Percentiles rank a stretch among this genome's conserved stretches.
Conservation (phyloP, 306 rosid genomes). For the Cucumis sativus region DNA sequence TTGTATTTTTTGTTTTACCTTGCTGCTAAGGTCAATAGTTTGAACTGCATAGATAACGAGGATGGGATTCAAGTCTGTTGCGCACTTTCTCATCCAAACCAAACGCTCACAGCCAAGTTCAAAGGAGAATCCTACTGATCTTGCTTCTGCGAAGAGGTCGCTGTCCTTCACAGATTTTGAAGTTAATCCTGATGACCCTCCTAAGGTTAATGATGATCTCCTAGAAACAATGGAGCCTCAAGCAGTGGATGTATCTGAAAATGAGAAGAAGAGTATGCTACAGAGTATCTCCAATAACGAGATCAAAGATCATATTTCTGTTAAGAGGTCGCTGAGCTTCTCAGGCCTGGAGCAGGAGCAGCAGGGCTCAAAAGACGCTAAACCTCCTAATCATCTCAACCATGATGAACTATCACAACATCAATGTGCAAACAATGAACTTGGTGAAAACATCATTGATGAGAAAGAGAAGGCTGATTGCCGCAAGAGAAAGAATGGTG, state of each 20-base stretch:
- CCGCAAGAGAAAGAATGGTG: neutral
- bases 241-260: constrained; percentile 12
- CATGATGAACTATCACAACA: neutral
- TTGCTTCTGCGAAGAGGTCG: constrained; percentile 52
- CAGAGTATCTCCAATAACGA: constrained; percentile 3
- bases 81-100: constrained; percentile 88
- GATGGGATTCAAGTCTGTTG: constrained; percentile 82
- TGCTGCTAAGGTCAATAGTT: constrained; percentile 3
- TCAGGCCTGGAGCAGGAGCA: constrained; percentile 17
- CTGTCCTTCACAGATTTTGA: constrained; percentile 33
- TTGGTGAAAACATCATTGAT: neutral
- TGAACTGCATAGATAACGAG: constrained; percentile 33
- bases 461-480: neutral
- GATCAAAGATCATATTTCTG: constrained; percentile 21
- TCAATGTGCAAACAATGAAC: neutral
- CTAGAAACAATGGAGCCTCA: constrained; percentile 2
- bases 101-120: constrained; percentile 25
- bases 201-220: constrained; percentile 16
- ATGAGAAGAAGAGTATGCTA: neutral
- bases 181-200: constrained; percentile 14
- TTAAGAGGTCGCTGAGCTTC: constrained; percentile 38
- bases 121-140: constrained; percentile 16
- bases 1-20: neutral
- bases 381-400: neutral
- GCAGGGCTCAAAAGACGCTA: neutral